Conservation (phyloP, 495 filamentous ascomycete genomes). For the Clavariopsis aquatica region DNA sequence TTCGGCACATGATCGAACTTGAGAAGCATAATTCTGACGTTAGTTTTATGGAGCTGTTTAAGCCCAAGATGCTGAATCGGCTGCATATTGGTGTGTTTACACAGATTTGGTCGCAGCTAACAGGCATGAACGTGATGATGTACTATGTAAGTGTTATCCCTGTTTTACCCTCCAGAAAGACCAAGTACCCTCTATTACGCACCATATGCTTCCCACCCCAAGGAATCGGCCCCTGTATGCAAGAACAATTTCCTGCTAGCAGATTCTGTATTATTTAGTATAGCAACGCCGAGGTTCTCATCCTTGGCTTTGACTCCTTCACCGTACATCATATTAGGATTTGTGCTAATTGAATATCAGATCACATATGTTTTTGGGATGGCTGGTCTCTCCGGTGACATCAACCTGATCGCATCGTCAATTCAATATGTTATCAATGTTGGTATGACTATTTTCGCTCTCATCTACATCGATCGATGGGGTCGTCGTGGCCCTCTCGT, state of each 20-base stretch:
- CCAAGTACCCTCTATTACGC: too few relatives aligned
- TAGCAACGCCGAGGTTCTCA: too few relatives aligned
- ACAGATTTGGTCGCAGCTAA: constrained; percentile 83
- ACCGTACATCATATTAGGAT: too few relatives aligned
- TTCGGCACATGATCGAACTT: constrained; percentile 68
- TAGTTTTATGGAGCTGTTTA: constrained; percentile 69
- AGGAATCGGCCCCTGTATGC: too few relatives aligned
- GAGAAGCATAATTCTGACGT: constrained; percentile 64
- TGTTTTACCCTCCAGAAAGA: neutral
- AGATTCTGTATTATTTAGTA: too few relatives aligned
- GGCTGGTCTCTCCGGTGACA: constrained; percentile 39
- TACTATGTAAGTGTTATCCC: constrained; percentile 47
- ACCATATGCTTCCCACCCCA: too few relatives aligned
- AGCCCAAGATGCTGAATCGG: constrained; percentile 70
- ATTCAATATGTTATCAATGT: constrained; percentile 77
- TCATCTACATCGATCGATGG: constrained; percentile 58
- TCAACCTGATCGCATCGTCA: constrained; percentile 64
- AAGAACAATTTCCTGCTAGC: too few relatives aligned
- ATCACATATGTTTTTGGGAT: constrained; percentile 48
- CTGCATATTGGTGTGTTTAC: constrained; percentile 74
- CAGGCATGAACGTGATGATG: constrained; percentile 89
- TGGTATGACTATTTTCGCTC: constrained; percentile 50
- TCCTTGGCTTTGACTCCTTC: too few relatives aligned
- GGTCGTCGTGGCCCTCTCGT: constrained; percentile 65
- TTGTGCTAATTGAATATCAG: constrained; percentile 32